A percentile compares a stretch with the other conserved stretches of the same genome.
These are phyloP conservation scores for Glebionis coronaria DNA, from an alignment of 129 eudicot species.

Conservation along the genomic window DNA sequence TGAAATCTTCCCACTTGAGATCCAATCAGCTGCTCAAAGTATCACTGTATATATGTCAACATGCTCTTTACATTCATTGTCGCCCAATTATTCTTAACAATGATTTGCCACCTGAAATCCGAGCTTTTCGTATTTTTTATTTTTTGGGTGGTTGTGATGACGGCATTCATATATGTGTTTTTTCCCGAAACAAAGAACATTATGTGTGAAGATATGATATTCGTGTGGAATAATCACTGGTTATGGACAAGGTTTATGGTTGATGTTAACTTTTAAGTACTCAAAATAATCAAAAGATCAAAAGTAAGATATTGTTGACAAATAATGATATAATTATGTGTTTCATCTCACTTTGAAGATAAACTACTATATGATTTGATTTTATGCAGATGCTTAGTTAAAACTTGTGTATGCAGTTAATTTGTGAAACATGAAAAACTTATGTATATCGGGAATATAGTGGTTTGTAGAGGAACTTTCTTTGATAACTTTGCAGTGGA, in stretches of 20 bases:
- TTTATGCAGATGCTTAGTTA: too few species aligned
- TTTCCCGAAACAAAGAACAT: conserved; percentile 32
- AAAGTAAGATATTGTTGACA: too few species aligned
- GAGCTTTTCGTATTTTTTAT: neutral
- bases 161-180: conserved; percentile 20
- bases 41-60: conserved; percentile 31
- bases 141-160: conserved; percentile 28
- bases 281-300: too few species aligned
- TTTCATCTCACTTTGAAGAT: too few species aligned
- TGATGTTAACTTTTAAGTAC: neutral
- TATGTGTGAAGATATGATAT: conserved; percentile 29
- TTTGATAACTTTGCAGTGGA: too few species aligned
- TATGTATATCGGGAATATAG: too few species aligned
- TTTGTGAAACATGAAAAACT: too few species aligned
- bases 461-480: too few species aligned
- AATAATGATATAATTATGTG: too few species aligned
- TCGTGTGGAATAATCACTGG: conserved; percentile 35
- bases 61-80: conserved; percentile 35
- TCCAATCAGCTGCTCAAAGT: conserved; percentile 34
- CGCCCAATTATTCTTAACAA: conserved; percentile 24
- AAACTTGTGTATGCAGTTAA: too few species aligned
- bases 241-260: conserved; percentile 24
- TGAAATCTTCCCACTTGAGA: conserved; percentile 21
- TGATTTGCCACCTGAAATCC: conserved; percentile 34
- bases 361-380: too few species aligned